Evolutionary conservation across 2,329 filamentous ascomycete species (phyloP).

Genomic region (Penicillium sp.): DNA sequence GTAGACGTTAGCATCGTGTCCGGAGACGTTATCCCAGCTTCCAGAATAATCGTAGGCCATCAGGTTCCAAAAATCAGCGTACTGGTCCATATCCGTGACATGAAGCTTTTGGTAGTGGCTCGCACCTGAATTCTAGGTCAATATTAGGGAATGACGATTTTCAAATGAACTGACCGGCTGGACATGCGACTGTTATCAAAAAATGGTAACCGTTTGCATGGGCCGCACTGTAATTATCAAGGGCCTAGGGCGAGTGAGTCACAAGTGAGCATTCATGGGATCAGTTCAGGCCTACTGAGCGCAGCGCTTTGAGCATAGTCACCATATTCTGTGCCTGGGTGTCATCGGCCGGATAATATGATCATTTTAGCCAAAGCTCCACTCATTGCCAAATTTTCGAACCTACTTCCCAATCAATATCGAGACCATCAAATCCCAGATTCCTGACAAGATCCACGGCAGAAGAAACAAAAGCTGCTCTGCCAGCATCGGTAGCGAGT

Average conservation of each 20-base stretch:
- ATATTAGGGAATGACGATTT: neutral
- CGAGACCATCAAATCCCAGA: constrained; percentile 64
- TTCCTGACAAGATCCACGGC: constrained; percentile 76
- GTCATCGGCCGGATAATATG: constrained; percentile 34
- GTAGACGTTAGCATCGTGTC: constrained; percentile 79
- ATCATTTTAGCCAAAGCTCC: neutral
- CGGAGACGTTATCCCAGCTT: constrained; percentile 70
- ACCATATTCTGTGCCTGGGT: constrained; percentile 38
- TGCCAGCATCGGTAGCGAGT: constrained; percentile 61
- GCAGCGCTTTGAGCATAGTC: constrained; percentile 31
- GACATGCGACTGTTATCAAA: constrained; percentile 49
- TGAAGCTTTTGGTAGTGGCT: constrained; percentile 45
- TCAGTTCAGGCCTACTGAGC: neutral
- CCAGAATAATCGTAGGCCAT: constrained; percentile 90
- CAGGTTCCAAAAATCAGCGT: constrained; percentile 55
- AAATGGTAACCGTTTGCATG: constrained; percentile 44
- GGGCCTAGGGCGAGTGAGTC: constrained; percentile 26
- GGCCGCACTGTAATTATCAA: constrained; percentile 43
- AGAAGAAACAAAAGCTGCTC: constrained; percentile 65
- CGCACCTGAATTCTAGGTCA: constrained; percentile 33
- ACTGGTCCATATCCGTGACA: constrained; percentile 46
- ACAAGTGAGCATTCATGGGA: no score
- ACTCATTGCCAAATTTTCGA: neutral
- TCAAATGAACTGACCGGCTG: constrained; percentile 34
- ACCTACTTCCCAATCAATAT: constrained; percentile 45